Conservation (phyloP, 1,284 basidiomycete species). For the Austroboletus niveus region DNA sequence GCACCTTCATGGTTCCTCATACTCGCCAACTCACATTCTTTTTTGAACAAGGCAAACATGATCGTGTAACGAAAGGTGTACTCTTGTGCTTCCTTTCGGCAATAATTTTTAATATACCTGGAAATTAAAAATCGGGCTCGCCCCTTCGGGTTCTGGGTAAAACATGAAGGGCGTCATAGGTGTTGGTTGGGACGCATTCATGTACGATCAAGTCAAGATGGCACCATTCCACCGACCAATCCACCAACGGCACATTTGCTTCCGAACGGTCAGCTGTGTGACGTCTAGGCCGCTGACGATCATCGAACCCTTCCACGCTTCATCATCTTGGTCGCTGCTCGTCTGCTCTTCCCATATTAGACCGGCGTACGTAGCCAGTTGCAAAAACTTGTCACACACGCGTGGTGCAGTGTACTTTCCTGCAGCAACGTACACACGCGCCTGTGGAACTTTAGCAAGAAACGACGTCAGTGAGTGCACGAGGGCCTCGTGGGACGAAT, state of each 20-base stretch:
- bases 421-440: constrained; percentile 57
- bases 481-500: constrained; percentile 57
- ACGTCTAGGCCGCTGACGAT: constrained; percentile 46
- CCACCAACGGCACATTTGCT: constrained; percentile 59
- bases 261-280: constrained; percentile 48
- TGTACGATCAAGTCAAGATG: neutral
- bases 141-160: neutral
- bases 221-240: constrained; percentile 53
- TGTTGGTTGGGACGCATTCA: neutral
- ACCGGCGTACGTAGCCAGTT: constrained; percentile 39
- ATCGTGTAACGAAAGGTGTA: too few relatives aligned
- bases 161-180: neutral
- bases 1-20: too few relatives aligned
- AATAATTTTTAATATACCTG: too few relatives aligned
- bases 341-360: constrained; percentile 46
- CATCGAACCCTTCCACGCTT: constrained; percentile 47
- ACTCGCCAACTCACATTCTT: too few relatives aligned
- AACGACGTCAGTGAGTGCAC: constrained; percentile 48
- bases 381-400: constrained; percentile 56
- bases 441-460: constrained; percentile 40
- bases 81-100: too few relatives aligned
- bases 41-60: too few relatives aligned
- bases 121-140: too few relatives aligned
- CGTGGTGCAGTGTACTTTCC: constrained; percentile 58
- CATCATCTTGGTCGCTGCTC: constrained; percentile 9